Evolutionary conservation across 495 filamentous ascomycete species (phyloP), one percentile per base, ranked within the genome.

Genomic region (Penicillium maclennaniae): DNA sequence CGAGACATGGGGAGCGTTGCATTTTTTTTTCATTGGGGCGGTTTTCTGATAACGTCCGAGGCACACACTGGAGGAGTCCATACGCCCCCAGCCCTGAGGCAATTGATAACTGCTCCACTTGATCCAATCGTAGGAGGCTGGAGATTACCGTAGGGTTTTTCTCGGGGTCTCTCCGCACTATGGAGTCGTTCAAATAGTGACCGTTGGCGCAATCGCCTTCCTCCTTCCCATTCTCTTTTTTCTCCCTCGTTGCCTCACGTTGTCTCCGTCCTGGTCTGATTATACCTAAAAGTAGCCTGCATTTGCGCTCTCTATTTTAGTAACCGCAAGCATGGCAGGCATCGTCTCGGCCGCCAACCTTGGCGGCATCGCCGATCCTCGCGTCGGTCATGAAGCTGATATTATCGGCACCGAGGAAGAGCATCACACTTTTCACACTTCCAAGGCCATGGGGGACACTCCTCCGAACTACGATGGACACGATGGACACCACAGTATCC

Each of bases 331-430:
- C 19, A 58, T 58, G 55, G 55, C 55, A 1, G 55, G 50, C 28
- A 45, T 45, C 19, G 43, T 58, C 17, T 58, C 55, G 23, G 49
- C 50, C n/a, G 45, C 55, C 23, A 58, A 58, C n/a, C 15, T 53
- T 15, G 57, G 56, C 12, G 56, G 53, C 36, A 43, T 56, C 19
- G 53, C 57, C 21, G 57, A 60, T 21, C 26, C 53, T 49, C 57
- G 53, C 17, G 28, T 56, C 16, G 53, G 51, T 2, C 10, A 41
- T 15, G 57, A 60, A 26, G 53, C 54, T 21, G 53, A 60, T 47
- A 43, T 55, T n/a, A 52, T 60, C 28, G 53, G 49, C 23, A 56
- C 49, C 27, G 39, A 47, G 14, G 41, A 56, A 9, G 63, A 65
- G 21, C 53, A 59, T 7, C 45, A 20, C n/a, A n/a, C 17, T 9